These are phyloP conservation scores for Oenanthe sinensis DNA, from an alignment of 129 eudicot genomes.

Conservation along the genomic window DNA sequence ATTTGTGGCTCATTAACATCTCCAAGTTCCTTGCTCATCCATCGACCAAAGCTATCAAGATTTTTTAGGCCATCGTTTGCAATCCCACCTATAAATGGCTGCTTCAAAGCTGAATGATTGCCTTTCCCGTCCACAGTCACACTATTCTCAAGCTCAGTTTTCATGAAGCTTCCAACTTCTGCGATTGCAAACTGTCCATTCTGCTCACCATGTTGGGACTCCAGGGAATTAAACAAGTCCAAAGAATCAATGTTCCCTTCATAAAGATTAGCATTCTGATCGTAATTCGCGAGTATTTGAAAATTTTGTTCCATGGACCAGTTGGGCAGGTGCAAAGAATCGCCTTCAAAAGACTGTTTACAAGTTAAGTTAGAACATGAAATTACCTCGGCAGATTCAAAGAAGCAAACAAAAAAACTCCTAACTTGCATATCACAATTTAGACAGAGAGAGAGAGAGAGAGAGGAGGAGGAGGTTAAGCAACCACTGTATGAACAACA, in stretches of 20 bases:
- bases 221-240: conserved; percentile 30
- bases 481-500: not conserved
- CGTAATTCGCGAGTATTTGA: conserved; percentile 28
- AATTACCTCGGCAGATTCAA: not conserved
- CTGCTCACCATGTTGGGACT: conserved; percentile 27
- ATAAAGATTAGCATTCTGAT: conserved; percentile 29
- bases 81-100: conserved; percentile 52
- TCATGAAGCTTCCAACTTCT: conserved; percentile 26
- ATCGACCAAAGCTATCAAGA: conserved; percentile 92
- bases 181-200: conserved; percentile 22
- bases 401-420: not conserved
- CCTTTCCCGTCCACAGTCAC: conserved; percentile 27
- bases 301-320: conserved; percentile 31
- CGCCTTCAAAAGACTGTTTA: conserved; percentile 28
- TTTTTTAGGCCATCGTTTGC: conserved; percentile 65
- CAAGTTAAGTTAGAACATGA: not conserved
- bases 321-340: conserved; percentile 23
- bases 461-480: not conserved
- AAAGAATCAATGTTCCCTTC: conserved; percentile 30
- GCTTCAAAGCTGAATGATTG: conserved; percentile 32
- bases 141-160: conserved; percentile 28
- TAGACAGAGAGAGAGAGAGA: too few relatives aligned
- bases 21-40: conserved; percentile 95
- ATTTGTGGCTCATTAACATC: conserved; percentile 65
- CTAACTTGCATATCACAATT: not conserved